Evolutionary conservation across 208 protist species (phyloP), one percentile per base, ranked within the genome.

Genomic region (Leishmania tropica): DNA sequence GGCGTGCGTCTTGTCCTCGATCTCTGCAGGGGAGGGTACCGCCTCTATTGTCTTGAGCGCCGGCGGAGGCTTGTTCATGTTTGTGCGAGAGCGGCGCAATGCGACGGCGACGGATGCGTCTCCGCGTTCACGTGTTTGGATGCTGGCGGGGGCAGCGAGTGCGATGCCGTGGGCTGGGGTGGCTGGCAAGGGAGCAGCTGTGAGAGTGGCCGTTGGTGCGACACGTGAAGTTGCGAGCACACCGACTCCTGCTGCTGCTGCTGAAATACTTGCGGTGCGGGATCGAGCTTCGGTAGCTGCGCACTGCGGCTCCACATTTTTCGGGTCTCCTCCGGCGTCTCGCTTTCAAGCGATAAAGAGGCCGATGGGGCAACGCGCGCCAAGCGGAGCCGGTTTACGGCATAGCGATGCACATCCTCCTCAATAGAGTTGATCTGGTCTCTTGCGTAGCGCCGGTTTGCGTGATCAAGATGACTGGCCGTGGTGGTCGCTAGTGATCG

Each of bases 401-500:
- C 35, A 67, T 65, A 79, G 71, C 77, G 81, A 2, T 35, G 81
- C 19, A 85, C 77, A 45, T 53, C 67, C 31, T 81, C 81, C 71
- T 81, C 77, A 11, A 85, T 60, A 3, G 37, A 60, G 5, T 15
- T 15, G 7, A 81, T 60, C 51, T 85, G 81, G 42, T 79, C 71
- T n/a, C 42, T 24, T 5, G 77, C 81, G 54, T 81, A 79, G 64
- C 77, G 77, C 45, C 40, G 37, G 35, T 78, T 42, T 5, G n/a
- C 47, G 5, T 15, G 24, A 58, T 85, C 77, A 45, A 86, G 83
- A 42, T 68, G 78, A 31, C 54, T 53, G 31, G 65, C 37, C 1
- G 75, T 51, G 21, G 78, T 86, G 42, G 56, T 58, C n/a, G 54
- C 91, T 13, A 94, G 83, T 28, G 91, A 83, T 45, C 83, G 82